Conservation (phyloP, 139 green algal species). For the Ostreobium quekettii region DNA sequence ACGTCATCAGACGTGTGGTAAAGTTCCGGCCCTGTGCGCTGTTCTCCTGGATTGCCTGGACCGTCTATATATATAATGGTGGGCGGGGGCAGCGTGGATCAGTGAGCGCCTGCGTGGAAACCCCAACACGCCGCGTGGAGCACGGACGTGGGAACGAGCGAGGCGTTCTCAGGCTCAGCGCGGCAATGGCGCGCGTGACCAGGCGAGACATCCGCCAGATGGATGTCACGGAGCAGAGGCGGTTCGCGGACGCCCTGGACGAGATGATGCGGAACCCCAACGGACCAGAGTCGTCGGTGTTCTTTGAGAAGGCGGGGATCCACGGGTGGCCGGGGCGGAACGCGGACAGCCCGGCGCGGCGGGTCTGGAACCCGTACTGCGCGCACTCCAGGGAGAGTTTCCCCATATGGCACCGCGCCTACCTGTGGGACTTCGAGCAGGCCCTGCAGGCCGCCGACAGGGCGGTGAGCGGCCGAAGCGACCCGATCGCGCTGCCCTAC, state of each 20-base stretch:
- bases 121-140: too few relatives aligned
- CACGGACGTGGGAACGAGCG: too few relatives aligned
- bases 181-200: too few relatives aligned
- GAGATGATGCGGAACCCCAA: slow-evolving; percentile 28
- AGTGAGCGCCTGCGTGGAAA: too few relatives aligned
- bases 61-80: too few relatives aligned
- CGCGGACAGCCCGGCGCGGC: too few relatives aligned
- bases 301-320: slow-evolving; percentile 22
- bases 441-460: slow-evolving; percentile 23
- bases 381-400: slow-evolving; percentile 24
- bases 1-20: too few relatives aligned
- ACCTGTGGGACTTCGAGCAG: slow-evolving; percentile 27
- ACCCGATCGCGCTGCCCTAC: slow-evolving; percentile 23
- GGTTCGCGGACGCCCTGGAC: slow-evolving; percentile 13
- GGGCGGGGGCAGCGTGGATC: too few relatives aligned
- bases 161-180: too few relatives aligned
- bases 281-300: slow-evolving; percentile 5
- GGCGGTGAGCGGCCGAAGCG: slow-evolving; percentile 14
- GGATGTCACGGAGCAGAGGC: slow-evolving; percentile 9
- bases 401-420: slow-evolving; percentile 26
- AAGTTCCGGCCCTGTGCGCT: too few relatives aligned
- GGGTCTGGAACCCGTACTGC: slow-evolving; percentile 22
- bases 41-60: too few relatives aligned
- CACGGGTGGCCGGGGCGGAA: slow-evolving; percentile 27
- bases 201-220: slow-evolving; percentile 19